Percentiles rank a stretch among this genome's conserved stretches.
Conservation (phyloP, 805 yeast species). For the Clavispora fructus region DNA sequence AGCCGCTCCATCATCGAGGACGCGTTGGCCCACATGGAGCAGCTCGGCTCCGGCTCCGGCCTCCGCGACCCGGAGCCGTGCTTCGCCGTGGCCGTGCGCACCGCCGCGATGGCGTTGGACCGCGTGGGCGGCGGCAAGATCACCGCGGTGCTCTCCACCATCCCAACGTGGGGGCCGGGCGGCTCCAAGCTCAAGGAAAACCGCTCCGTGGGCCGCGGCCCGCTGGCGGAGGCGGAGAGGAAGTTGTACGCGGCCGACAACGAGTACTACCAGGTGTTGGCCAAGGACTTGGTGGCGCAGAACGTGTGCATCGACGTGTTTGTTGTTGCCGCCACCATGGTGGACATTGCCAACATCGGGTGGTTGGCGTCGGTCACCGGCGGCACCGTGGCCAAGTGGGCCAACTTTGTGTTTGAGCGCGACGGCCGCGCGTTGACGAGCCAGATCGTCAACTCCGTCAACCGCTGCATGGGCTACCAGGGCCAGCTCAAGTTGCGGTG, state of each 20-base stretch:
- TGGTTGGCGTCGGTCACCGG: conserved; percentile 64
- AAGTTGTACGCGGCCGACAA: conserved; percentile 54
- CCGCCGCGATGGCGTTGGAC: conserved; percentile 58
- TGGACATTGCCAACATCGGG: conserved; percentile 73
- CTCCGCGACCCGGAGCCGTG: conserved; percentile 56
- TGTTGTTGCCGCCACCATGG: conserved; percentile 56
- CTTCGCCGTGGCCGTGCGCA: conserved; percentile 72
- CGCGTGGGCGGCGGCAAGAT: conserved; percentile 81
- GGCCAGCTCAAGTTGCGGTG: conserved; percentile 81
- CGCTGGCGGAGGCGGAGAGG: conserved; percentile 41
- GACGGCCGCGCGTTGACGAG: conserved; percentile 66
- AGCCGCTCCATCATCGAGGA: conserved; percentile 60
- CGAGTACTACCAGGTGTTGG: conserved; percentile 56
- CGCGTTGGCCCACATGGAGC: conserved; percentile 59
- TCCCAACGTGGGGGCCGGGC: conserved; percentile 85
- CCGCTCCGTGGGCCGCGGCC: conserved; percentile 34
- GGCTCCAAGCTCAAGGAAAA: conserved; percentile 44
- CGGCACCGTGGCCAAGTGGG: conserved; percentile 62
- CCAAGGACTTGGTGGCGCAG: conserved; percentile 47
- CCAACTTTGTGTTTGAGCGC: conserved; percentile 58
- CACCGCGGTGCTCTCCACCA: conserved; percentile 54
- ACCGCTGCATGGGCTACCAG: conserved; percentile 62
- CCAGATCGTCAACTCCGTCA: conserved; percentile 51
- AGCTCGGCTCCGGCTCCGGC: conserved; percentile 32
- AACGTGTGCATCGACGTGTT: conserved; percentile 77